Percentiles rank a stretch among this genome's conserved stretches.
phyloP scores from a whole-genome alignment of 1,139 yeast species.

The Taphrina flavorubra region DNA sequence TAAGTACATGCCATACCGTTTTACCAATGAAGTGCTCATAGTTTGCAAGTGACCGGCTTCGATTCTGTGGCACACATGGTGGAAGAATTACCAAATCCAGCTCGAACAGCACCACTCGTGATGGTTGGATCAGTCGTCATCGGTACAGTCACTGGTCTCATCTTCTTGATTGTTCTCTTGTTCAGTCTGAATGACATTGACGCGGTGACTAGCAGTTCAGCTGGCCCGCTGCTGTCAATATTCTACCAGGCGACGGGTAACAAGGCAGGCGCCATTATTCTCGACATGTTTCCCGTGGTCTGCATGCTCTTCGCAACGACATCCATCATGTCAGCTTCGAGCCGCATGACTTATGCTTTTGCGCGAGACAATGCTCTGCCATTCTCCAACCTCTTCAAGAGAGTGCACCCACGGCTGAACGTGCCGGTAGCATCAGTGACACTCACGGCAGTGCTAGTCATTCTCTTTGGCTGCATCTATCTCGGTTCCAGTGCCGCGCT shows the following conservation, averaged over 20 bases:
- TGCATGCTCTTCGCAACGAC: conserved; percentile 78
- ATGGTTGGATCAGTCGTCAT: conserved; percentile 68
- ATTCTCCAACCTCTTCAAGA: conserved; percentile 65
- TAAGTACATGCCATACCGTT: background rate
- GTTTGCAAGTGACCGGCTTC: conserved; percentile 50
- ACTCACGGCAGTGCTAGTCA: conserved; percentile 70
- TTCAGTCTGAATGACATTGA: conserved; percentile 73
- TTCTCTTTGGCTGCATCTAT: conserved; percentile 64
- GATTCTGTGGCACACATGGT: conserved; percentile 82
- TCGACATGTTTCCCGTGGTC: conserved; percentile 70
- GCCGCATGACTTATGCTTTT: conserved; percentile 79
- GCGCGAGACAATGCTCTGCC: conserved; percentile 88
- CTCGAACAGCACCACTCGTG: conserved; percentile 72
- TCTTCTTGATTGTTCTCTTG: conserved; percentile 72
- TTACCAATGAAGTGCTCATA: background rate
- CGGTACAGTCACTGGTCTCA: conserved; percentile 71
- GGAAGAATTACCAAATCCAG: conserved; percentile 74
- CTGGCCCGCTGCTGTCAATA: conserved; percentile 57
- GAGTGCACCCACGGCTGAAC: conserved; percentile 64
- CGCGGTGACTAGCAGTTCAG: conserved; percentile 50
- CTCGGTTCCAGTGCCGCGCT: conserved; percentile 76
- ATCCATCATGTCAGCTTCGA: conserved; percentile 76
- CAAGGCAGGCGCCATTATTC: conserved; percentile 66
- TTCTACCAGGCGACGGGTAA: conserved; percentile 67
- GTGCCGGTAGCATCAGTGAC: conserved; percentile 77